Evolutionary conservation across 140 eudicot genomes (phyloP), one percentile per base, ranked within the genome.

Genomic region (Flaveria floridana): DNA sequence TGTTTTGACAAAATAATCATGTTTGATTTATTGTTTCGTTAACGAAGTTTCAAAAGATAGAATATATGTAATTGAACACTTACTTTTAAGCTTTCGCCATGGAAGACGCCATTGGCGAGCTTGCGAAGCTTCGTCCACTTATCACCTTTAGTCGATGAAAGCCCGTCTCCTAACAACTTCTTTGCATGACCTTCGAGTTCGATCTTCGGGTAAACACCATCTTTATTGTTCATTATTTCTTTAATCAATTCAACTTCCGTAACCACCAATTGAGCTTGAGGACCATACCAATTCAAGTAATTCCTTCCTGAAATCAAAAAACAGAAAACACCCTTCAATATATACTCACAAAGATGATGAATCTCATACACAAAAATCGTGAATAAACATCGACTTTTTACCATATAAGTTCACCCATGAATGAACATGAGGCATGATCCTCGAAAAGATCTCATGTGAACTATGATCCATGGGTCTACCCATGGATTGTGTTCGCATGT

Each of bases 121-220:
- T 85, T 85, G 63, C 89, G 76, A 51, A 79, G 83, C 85, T 85
- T 82, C 3, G 52, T 23, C 89, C 89, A 85, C 63, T 82, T 85
- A 28, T 85, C 72, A 21, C 89, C 89, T 56, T 78, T 21, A 21
- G 83, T 69, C 16, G 89, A 62, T 7, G 85, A 63, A 55, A 85
- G 89, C 68, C 87, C 87, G 4, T 82, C 87, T 69, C 89, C 89
- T 69, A 85, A 48, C 16, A 85, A 68, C 80, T 85, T 85, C 82
- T 82, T 85, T n/a, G 81, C 85, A 58, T 85, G 77, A 39, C 89
- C 89, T 76, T 85, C 79, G 0, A 82, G 81, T 14, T 85, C 77
- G 26, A 82, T 77, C 76, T 85, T 85, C 13, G 85, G 85, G 46
- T 76, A 85, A 44, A 16, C 70, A 37, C 76, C 82, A 59, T 85